Percentiles rank a stretch among this genome's conserved stretches.
These are phyloP conservation scores for Ochetophila trinervis DNA, from an alignment of 306 rosid species.

Conservation along the genomic window DNA sequence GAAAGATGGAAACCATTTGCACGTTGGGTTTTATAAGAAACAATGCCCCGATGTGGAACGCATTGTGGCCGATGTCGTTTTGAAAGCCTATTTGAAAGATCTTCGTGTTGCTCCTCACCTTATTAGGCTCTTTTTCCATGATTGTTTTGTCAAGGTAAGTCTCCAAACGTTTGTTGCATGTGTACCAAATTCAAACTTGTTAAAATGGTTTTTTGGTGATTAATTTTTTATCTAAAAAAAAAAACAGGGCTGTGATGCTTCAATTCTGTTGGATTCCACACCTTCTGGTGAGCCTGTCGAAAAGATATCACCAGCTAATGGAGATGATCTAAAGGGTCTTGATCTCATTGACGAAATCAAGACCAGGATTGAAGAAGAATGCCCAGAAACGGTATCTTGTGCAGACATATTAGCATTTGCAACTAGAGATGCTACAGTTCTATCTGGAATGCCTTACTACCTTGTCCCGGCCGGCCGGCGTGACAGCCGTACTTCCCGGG, in stretches of 20 bases:
- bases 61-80: slow-evolving; percentile 25
- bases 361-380: slow-evolving; percentile 36
- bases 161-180: not conserved
- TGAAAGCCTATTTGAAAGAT: not conserved
- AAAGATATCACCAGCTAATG: slow-evolving; percentile 44
- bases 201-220: not conserved
- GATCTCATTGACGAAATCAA: slow-evolving; percentile 61
- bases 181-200: not conserved
- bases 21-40: slow-evolving; percentile 28
- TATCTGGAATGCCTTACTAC: slow-evolving; percentile 31
- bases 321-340: slow-evolving; percentile 34
- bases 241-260: slow-evolving; percentile 77
- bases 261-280: slow-evolving; percentile 52
- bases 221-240: not conserved
- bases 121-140: slow-evolving; percentile 67
- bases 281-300: slow-evolving; percentile 37
- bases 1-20: not conserved
- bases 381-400: slow-evolving; percentile 62
- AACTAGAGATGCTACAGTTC: slow-evolving; percentile 31
- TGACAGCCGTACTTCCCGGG: slow-evolving; percentile 43
- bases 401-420: slow-evolving; percentile 54
- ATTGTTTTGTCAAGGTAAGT: slow-evolving; percentile 68
- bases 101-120: slow-evolving; percentile 31
- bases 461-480: slow-evolving; percentile 44
- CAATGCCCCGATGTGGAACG: slow-evolving; percentile 51